A percentile compares a stretch with the other conserved stretches of the same genome.
These are phyloP conservation scores for Venturia aucupariae DNA, from an alignment of 2,329 filamentous ascomycete species.

Conservation along the genomic window DNA sequence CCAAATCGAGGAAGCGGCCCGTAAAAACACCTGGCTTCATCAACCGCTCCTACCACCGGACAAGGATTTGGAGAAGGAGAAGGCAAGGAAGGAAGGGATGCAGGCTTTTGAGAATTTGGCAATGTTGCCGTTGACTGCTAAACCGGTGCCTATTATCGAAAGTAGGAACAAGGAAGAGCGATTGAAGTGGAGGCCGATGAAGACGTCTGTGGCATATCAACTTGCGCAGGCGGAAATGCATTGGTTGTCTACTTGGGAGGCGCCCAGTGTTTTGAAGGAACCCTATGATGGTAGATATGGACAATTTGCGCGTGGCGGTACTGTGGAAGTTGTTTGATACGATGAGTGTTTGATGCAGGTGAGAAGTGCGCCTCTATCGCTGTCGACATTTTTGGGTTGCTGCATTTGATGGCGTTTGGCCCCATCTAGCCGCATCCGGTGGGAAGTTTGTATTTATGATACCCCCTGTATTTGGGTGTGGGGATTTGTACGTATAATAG, in stretches of 20 bases:
- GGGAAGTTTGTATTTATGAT: background rate
- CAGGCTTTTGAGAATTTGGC: conserved; percentile 11
- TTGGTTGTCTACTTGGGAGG: conserved; percentile 12
- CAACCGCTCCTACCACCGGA: conserved; percentile 9
- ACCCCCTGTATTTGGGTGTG: background rate
- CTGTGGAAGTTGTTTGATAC: background rate
- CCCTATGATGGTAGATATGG: background rate
- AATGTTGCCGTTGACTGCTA: conserved; percentile 10
- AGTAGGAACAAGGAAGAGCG: background rate
- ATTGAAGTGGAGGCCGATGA: conserved; percentile 15
- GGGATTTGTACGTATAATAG: background rate
- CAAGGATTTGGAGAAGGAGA: background rate
- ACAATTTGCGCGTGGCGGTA: background rate
- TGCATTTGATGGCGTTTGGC: background rate
- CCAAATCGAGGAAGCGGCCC: conserved; percentile 2
- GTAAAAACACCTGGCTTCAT: conserved; percentile 10
- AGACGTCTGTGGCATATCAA: conserved; percentile 12
- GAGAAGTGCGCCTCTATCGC: background rate
- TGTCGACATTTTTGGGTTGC: background rate
- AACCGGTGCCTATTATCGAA: background rate
- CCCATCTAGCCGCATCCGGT: background rate
- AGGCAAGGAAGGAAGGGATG: background rate
- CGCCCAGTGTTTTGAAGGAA: background rate
- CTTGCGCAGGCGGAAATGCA: conserved; percentile 13
- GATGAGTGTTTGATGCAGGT: too few relatives aligned